A percentile compares a stretch with the other conserved stretches of the same genome.
These are phyloP conservation scores for Limonium bicolor DNA, from an alignment of 148 eudicot species.

Conservation along the genomic window DNA sequence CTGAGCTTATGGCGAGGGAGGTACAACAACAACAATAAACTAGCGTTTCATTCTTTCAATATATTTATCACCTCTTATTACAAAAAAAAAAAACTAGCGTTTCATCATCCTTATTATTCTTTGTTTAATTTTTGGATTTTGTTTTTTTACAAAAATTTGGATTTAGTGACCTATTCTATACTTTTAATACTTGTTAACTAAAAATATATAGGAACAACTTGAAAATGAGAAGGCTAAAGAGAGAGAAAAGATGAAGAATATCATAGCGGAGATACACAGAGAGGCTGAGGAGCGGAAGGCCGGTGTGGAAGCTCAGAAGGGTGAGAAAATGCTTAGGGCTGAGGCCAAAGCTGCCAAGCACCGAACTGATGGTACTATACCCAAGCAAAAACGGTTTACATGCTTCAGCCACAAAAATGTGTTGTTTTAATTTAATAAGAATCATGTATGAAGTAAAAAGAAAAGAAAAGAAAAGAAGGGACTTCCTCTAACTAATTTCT, in stretches of 20 bases:
- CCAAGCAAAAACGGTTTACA: too few species aligned
- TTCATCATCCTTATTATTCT: neutral
- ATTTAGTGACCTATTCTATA: too few species aligned
- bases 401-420: too few species aligned
- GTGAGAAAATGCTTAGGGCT: conserved; percentile 31
- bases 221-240: conserved; percentile 44
- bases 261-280: conserved; percentile 26
- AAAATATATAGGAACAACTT: conserved; percentile 23
- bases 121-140: too few species aligned
- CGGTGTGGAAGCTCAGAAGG: conserved; percentile 22
- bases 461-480: too few species aligned
- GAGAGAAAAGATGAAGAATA: conserved; percentile 32
- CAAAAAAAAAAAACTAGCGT: neutral
- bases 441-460: too few species aligned
- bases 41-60: neutral
- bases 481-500: too few species aligned
- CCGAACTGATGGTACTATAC: conserved; percentile 22
- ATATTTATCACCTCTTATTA: too few species aligned
- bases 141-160: too few species aligned
- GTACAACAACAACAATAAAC: too few species aligned
- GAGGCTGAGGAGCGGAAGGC: conserved; percentile 45
- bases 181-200: too few species aligned
- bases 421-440: too few species aligned
- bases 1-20: conserved; percentile 22
- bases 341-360: conserved; percentile 38